Base-by-base conservation (phyloP, 192 early-diverging fungal genomes). In the Rhizoclosmatium globosum region DNA sequence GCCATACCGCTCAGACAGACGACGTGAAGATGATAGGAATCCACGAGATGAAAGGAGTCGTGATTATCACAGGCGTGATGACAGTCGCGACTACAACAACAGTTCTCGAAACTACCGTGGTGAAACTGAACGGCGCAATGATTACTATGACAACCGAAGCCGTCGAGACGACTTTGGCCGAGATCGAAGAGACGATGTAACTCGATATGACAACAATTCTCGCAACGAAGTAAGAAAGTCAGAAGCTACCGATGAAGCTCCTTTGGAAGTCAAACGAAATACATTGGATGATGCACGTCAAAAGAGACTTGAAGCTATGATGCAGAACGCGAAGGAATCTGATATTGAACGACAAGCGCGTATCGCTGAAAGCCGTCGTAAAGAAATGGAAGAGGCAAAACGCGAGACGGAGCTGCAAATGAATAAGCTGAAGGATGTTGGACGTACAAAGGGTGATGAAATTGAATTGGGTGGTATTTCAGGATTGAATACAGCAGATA, bases 41-140 rank as follows among this genome's bases (percentile, higher is more conserved):
- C 31, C 31, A 31, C 83, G 83, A 74, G 68, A 87, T 21, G 82
- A 50, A 23, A 88, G 78, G 15, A 82, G 82, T 21, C 76, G 82
- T 13, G 70, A 56, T 47, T 11, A 31, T 71, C 58, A 17, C 47
- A 17, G 50, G 44, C 50, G n/a, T 71, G 38, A 62, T 13, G 64
- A 17, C 23, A 44, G 64, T 11, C 53, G 31, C 31, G 31, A 31
- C 31, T 31, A 31, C 31, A 31, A 31, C 31, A 31, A 31, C 31
- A 31, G 31, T 31, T 31, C 31, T 31, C 31, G 31, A 31, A 31
- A 31, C 31, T 31, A 31, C 31, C 31, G 31, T 31, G 31, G 31
- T 31, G 31, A 31, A 31, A 31, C 31, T 31, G 31, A 31, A 31
- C 31, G 31, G 31, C 31, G 31, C 31, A 31, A 31, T 31, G 31